These are phyloP conservation scores for Amaranthus tricolor DNA, from an alignment of 179 eudicot genomes.

Conservation along the genomic window DNA sequence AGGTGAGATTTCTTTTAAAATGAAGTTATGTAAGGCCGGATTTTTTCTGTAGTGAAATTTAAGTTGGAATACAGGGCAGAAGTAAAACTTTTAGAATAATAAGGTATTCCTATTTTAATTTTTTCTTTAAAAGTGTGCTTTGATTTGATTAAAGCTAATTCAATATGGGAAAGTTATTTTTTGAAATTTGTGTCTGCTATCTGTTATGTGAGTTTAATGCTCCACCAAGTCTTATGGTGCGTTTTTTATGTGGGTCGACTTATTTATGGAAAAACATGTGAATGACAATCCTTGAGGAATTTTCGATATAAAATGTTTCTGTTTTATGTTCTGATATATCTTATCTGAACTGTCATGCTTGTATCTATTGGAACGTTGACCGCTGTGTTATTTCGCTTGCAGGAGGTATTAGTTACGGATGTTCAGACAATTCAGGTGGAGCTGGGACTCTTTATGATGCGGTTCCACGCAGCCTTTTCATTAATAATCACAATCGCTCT, in stretches of 20 bases:
- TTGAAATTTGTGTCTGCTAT: neutral
- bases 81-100: too few species aligned
- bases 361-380: constrained; percentile 2
- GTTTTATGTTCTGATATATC: neutral
- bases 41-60: too few species aligned
- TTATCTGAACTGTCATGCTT: neutral
- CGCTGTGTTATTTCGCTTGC: constrained; percentile 27
- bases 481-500: constrained; percentile 75
- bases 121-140: too few species aligned
- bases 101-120: too few species aligned
- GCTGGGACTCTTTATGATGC: constrained; percentile 97
- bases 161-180: neutral
- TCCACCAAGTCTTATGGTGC: neutral
- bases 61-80: too few species aligned
- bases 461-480: constrained; percentile 73
- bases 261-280: neutral
- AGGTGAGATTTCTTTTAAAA: too few species aligned
- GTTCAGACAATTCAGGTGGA: constrained; percentile 80
- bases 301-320: neutral
- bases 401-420: constrained; percentile 95
- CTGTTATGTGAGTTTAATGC: neutral
- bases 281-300: neutral
- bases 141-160: neutral
- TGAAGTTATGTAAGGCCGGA: too few species aligned
- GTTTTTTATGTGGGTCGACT: neutral